phyloP scores from a whole-genome alignment of 2,329 filamentous ascomycete genomes.

The Emmonsiellopsis sp. region DNA sequence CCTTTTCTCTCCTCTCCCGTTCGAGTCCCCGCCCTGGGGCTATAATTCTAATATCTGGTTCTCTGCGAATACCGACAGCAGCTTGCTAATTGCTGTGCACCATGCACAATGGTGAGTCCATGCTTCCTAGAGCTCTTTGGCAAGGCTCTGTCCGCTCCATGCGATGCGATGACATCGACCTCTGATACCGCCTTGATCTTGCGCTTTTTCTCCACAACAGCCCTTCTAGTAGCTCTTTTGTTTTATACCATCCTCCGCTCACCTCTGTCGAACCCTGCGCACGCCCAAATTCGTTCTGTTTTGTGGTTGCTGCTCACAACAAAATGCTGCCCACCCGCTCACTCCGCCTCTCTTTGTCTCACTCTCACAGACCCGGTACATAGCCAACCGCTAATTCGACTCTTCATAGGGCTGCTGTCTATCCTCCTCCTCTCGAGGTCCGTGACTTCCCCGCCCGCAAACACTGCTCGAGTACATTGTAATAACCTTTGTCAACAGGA shows the following conservation, averaged over 20 bases:
- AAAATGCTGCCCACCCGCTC: background rate
- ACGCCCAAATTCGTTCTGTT: background rate
- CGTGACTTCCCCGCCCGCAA: background rate
- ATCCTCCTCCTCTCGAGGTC: slow-evolving; percentile 27
- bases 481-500: background rate
- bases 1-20: background rate
- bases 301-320: background rate
- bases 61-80: slow-evolving; percentile 12
- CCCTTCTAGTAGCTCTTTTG: background rate
- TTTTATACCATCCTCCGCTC: too few species aligned
- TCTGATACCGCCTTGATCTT: background rate
- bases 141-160: background rate
- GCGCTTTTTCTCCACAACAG: background rate
- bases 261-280: too few species aligned
- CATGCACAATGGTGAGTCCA: slow-evolving; percentile 28
- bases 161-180: background rate
- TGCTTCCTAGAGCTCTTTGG: background rate
- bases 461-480: background rate
- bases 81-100: slow-evolving; percentile 18
- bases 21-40: background rate
- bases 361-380: background rate
- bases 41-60: slow-evolving; percentile 3
- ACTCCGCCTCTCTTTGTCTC: background rate
- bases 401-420: slow-evolving; percentile 30
- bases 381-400: background rate